Evolutionary conservation across 2,329 filamentous ascomycete genomes (phyloP).

Genomic region (Aspergillus floridensis): DNA sequence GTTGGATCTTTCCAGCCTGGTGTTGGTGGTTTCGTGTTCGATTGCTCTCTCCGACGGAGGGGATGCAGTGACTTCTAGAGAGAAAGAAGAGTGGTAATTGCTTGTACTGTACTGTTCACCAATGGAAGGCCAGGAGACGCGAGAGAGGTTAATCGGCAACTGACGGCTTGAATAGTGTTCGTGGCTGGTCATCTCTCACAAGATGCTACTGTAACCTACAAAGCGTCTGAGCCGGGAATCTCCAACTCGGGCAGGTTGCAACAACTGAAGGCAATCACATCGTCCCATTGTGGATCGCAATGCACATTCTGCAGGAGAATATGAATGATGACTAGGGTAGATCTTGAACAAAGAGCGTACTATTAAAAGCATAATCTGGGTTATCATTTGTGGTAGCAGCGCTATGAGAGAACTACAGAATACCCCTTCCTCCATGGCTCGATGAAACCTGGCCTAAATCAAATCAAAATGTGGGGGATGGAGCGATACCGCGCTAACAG

Average conservation of each 20-base stretch:
- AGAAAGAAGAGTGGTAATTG: too few relatives aligned
- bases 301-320: neutral
- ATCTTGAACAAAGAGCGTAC: neutral
- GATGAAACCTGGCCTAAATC: conserved; percentile 2
- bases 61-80: too few relatives aligned
- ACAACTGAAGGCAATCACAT: neutral
- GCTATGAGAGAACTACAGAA: conserved; percentile 3
- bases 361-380: neutral
- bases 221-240: neutral
- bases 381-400: conserved; percentile 8
- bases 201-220: neutral
- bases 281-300: neutral
- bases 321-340: neutral
- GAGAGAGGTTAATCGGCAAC: too few relatives aligned
- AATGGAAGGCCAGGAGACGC: too few relatives aligned
- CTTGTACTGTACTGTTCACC: too few relatives aligned
- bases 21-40: too few relatives aligned
- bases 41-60: too few relatives aligned
- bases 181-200: neutral
- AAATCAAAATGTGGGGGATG: neutral
- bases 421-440: conserved; percentile 3
- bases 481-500: neutral
- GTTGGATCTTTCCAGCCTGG: too few relatives aligned
- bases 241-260: neutral
- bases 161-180: neutral